Percentiles rank a stretch among this genome's conserved stretches.
phyloP scores from a whole-genome alignment of 2,329 filamentous ascomycete genomes.

The Hymenotorrendiella dingleyae region DNA sequence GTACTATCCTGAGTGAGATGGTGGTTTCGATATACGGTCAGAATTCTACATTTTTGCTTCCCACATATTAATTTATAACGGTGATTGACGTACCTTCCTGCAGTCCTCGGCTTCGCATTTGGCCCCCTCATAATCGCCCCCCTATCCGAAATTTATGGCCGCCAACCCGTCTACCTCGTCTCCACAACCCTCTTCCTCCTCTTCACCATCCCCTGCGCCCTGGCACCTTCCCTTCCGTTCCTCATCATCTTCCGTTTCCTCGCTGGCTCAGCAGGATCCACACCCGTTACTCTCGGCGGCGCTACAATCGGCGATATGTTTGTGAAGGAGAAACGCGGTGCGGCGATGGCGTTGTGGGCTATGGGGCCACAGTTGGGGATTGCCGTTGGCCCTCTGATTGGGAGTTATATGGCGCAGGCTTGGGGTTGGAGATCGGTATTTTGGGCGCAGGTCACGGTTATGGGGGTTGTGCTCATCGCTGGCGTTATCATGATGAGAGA shows the following conservation, averaged over 20 bases:
- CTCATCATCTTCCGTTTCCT: constrained; percentile 56
- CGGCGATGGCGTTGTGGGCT: constrained; percentile 47
- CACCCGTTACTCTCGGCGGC: constrained; percentile 41
- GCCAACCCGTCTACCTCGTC: constrained; percentile 43
- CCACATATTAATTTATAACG: too few species aligned
- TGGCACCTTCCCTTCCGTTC: constrained; percentile 39
- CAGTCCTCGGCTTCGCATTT: constrained; percentile 20
- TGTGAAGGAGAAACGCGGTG: constrained; percentile 47
- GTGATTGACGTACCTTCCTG: too few species aligned
- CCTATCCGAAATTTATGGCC: constrained; percentile 54
- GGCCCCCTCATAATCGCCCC: constrained; percentile 35
- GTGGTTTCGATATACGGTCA: neutral
- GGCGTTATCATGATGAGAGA: constrained; percentile 33
- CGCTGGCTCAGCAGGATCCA: constrained; percentile 40
- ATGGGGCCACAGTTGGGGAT: constrained; percentile 36
- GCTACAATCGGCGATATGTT: constrained; percentile 63
- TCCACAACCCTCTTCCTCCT: constrained; percentile 45
- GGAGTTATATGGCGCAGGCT: constrained; percentile 31
- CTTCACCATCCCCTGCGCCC: constrained; percentile 47
- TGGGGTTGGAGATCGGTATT: constrained; percentile 35
- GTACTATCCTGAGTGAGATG: neutral
- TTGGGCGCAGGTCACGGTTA: too few species aligned
- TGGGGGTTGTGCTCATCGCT: constrained; percentile 39
- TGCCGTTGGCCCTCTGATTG: constrained; percentile 25
- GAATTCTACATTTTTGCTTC: too few species aligned